Base-by-base conservation (phyloP, 2,329 filamentous ascomycete genomes). In the Colletotrichum simmondsii region DNA sequence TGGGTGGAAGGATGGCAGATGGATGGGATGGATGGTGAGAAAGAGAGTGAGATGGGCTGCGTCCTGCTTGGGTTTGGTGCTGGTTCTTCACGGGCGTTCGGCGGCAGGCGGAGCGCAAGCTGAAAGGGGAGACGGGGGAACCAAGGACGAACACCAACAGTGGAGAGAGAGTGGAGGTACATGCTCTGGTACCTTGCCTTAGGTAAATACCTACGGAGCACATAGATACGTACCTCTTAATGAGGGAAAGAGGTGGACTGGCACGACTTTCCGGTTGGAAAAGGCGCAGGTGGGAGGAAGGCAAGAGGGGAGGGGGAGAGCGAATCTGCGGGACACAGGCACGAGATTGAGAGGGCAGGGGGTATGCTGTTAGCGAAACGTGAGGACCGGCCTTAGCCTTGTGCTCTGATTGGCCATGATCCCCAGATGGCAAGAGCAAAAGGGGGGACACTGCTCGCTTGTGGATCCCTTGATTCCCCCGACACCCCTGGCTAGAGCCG, bases 391-490 rank as follows among this genome's bases (percentile, higher is more conserved):
- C n/a, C n/a, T n/a, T n/a, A n/a, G n/a, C n/a, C n/a, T n/a, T n/a
- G n/a, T n/a, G n/a, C 35, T 49, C 3, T 65, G 32, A 72, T 72
- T 65, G 70, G 70, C n/a, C 22, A 16, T 22, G 2, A 1, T 5
- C n/a, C 16, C 52, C 12, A 61, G 3, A 42, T 63, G 52, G 28
- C 28, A 54, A 56, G 24, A 16, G 46, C 46, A 14, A 42, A 22
- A 63, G 28, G 30, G 56, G 63, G 57, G 56, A 35, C 32, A 57
- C 37, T 65, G 16, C 68, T 66, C 26, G 53, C n/a, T 14, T 24
- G 69, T 72, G 69, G 65, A 70, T 72, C 70, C 66, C 66, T 70
- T 72, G 70, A 70, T 72, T 65, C 65, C 70, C 65, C 70, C 70
- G 70, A 70, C 54, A 69, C 65, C 70, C 70, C 70, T 72, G 70